Base-by-base conservation (phyloP, 2,329 filamentous ascomycete species). In the Mollisiaceae sp. region DNA sequence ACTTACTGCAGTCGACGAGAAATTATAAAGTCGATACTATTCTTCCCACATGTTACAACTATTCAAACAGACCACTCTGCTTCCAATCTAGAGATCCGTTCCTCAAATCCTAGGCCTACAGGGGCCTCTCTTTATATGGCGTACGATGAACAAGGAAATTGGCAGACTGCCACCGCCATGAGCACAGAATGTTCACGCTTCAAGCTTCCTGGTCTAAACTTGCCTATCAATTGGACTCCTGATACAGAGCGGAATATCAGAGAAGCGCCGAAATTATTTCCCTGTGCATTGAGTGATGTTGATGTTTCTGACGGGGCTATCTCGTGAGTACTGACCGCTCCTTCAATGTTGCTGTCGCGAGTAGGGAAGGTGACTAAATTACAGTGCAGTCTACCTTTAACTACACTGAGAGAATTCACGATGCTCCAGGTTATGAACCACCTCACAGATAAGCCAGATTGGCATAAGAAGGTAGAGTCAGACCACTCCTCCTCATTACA, bases 351-450 rank as follows among this genome's bases (percentile, higher is more conserved):
- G 27, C 27, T 32, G 27, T 32, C 27, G 27, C 27, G 3, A 32
- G 27, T 32, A 32, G 27, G 27, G 27, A 32, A 32, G 27, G 35
- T 38, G 5, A 15, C 36, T 18, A 35, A 22, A 3, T 27, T 56
- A 6, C 4, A 18, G 24, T n/a, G 4, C 1, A 69, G 67, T 22
- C 45, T 68, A 14, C 54, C 47, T 50, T 50, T 70, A 15, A 71
- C 64, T 0, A 65, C 65, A 4, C 36, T 72, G 11, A 63, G 74
- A 24, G 74, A 75, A 60, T 59, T 74, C 11, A 66, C 69, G 8
- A 75, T 75, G 73, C 32, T 75, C 22, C 54, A 52, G 11, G 62
- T 75, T 11, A 74, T 75, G 71, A 68, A 74, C 47, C 15, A 20
- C 8, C 41, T 74, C 8, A 74, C 71, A 3, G 72, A 76, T 45